Conservation (phyloP, 140 eudicot genomes). For the Anethum foeniculum region DNA sequence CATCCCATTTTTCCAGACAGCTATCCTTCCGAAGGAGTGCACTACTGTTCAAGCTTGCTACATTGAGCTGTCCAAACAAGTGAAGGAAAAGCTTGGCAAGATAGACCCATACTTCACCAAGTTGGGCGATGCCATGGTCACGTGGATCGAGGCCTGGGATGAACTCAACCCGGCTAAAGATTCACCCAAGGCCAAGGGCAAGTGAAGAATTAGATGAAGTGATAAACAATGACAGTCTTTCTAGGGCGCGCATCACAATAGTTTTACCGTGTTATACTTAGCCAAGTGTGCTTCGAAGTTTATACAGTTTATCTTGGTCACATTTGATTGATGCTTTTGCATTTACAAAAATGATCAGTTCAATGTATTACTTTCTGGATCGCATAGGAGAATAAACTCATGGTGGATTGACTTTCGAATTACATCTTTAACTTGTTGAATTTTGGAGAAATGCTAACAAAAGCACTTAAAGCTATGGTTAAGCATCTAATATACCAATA, state of each 20-base stretch:
- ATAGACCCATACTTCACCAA: constrained; percentile 47
- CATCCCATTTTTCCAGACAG: constrained; percentile 47
- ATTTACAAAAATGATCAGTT: constrained; percentile 4
- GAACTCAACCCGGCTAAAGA: constrained; percentile 33
- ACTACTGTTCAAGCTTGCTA: constrained; percentile 51
- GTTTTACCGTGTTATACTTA: neutral
- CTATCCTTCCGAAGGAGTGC: constrained; percentile 38
- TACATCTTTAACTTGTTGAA: neutral
- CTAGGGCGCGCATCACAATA: neutral
- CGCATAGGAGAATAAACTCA: neutral
- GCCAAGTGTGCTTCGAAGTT: neutral
- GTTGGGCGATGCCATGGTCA: constrained; percentile 51
- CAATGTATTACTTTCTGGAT: neutral
- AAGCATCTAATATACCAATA: too few species aligned
- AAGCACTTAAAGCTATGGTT: neutral
- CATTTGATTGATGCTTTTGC: constrained; percentile 4
- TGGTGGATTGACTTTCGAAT: neutral
- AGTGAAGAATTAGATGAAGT: neutral
- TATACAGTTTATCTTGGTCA: neutral
- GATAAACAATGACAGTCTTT: neutral
- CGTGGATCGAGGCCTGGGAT: constrained; percentile 52
- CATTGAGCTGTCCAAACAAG: constrained; percentile 43
- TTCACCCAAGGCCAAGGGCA: constrained; percentile 6
- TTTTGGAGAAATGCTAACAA: neutral
- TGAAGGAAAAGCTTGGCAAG: constrained; percentile 47